Conservation (phyloP, 495 filamentous ascomycete species). For the Neurospora sp. region DNA sequence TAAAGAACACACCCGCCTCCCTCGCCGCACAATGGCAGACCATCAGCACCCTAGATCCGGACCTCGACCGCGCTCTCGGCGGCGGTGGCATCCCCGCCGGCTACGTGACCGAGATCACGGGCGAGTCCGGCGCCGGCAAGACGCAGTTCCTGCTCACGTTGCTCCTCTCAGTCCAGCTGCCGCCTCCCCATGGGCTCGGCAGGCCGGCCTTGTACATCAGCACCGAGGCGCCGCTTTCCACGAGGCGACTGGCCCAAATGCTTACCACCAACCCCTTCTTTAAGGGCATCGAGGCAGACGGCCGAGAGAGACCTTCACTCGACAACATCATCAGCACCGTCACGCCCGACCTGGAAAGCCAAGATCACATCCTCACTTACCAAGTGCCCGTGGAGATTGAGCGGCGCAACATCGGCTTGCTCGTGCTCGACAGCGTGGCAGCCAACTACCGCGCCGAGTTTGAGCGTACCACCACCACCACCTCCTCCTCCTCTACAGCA, state of each 20-base stretch:
- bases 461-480: conserved; percentile 29
- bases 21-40: conserved; percentile 39
- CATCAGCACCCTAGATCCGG: conserved; percentile 72
- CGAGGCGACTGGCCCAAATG: conserved; percentile 68
- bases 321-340: conserved; percentile 64
- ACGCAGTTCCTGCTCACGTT: conserved; percentile 86
- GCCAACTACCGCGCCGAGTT: conserved; percentile 93
- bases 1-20: conserved; percentile 29
- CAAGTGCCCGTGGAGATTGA: conserved; percentile 80
- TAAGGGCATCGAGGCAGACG: conserved; percentile 25
- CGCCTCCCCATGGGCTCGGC: conserved; percentile 56
- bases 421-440: conserved; percentile 83
- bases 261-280: conserved; percentile 57
- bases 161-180: conserved; percentile 72
- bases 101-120: conserved; percentile 81
- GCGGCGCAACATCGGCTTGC: conserved; percentile 62
- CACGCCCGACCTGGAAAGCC: conserved; percentile 85
- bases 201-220: conserved; percentile 79
- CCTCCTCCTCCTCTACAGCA: conserved; percentile 1
- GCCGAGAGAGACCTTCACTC: conserved; percentile 48
- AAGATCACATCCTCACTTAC: conserved; percentile 88
- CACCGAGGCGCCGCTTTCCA: conserved; percentile 81
- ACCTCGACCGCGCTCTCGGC: conserved; percentile 62
- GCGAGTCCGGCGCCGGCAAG: conserved; percentile 93
- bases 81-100: conserved; percentile 72